Conservation (phyloP, 345 rosid genomes). For the Gossypioides kirkii region DNA sequence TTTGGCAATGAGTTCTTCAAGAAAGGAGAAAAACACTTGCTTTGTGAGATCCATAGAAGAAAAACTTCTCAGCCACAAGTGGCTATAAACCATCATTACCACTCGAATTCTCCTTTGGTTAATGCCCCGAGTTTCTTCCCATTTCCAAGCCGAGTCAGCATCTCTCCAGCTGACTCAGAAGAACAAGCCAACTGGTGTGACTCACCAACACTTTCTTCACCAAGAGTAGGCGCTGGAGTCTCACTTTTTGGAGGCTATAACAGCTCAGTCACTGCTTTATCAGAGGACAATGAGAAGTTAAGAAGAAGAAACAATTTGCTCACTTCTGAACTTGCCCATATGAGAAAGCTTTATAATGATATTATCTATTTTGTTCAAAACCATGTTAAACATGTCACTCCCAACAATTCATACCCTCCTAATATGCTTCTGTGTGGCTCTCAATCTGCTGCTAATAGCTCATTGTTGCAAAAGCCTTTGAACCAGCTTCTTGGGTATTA, state of each 20-base stretch:
- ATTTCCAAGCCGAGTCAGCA: not conserved
- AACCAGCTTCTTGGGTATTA: not conserved
- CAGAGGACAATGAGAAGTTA: constrained; percentile 79
- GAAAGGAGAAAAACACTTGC: constrained; percentile 51
- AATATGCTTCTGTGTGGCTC: not conserved
- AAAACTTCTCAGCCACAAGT: constrained; percentile 73
- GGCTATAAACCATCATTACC: constrained; percentile 40
- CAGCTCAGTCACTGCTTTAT: constrained; percentile 24
- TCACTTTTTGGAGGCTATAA: not conserved
- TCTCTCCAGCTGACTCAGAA: not conserved
- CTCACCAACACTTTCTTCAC: not conserved
- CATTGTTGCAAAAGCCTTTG: not conserved
- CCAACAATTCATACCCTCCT: constrained; percentile 51
- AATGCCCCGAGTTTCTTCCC: not conserved
- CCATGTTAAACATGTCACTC: constrained; percentile 82
- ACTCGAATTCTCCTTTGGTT: not conserved
- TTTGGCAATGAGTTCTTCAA: constrained; percentile 89
- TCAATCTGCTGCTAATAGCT: not conserved
- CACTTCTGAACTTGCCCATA: constrained; percentile 78
- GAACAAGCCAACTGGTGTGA: not conserved
- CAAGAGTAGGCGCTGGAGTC: not conserved
- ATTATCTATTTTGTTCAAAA: constrained; percentile 88
- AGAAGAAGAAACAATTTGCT: constrained; percentile 70
- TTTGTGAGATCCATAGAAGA: constrained; percentile 56
- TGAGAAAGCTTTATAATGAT: constrained; percentile 93